Conservation (phyloP, 2,329 filamentous ascomycete genomes). For the Aspergillus sp. region DNA sequence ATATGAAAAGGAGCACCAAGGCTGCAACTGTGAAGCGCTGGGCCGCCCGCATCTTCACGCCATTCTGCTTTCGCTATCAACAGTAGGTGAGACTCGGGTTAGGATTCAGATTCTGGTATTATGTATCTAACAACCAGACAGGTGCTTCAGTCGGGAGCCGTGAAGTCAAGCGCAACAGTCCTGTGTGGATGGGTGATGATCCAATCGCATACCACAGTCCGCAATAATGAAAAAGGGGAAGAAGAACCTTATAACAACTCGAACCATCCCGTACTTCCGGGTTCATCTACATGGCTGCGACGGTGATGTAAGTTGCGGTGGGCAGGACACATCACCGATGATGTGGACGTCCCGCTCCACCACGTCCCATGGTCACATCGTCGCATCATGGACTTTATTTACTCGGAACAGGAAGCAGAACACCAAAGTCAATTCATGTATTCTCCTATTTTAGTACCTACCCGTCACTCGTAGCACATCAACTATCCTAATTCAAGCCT, state of each 20-base stretch:
- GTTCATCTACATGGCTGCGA: no score
- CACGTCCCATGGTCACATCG: neutral
- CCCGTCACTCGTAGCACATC: no score
- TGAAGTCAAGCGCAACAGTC: no score
- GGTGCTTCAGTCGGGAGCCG: neutral
- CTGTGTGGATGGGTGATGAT: no score
- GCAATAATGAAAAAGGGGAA: no score
- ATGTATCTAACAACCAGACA: neutral
- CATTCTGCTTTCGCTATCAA: neutral
- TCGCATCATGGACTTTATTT: slow-evolving; percentile 1
- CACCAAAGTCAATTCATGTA: no score
- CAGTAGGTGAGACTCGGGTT: neutral
- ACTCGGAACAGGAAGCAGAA: neutral
- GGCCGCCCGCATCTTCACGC: neutral
- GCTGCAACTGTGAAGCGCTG: neutral
- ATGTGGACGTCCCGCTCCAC: neutral
- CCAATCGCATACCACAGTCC: no score
- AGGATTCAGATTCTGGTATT: neutral
- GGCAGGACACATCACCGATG: neutral
- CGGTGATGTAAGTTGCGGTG: no score
- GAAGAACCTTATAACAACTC: no score
- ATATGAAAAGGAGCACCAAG: slow-evolving; percentile 17
- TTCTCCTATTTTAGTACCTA: neutral
- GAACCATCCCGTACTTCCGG: no score
- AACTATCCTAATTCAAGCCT: neutral